Percentiles rank a stretch among this genome's conserved stretches.
Conservation (phyloP, 148 eudicot genomes). For the Gaultheria prostrata region DNA sequence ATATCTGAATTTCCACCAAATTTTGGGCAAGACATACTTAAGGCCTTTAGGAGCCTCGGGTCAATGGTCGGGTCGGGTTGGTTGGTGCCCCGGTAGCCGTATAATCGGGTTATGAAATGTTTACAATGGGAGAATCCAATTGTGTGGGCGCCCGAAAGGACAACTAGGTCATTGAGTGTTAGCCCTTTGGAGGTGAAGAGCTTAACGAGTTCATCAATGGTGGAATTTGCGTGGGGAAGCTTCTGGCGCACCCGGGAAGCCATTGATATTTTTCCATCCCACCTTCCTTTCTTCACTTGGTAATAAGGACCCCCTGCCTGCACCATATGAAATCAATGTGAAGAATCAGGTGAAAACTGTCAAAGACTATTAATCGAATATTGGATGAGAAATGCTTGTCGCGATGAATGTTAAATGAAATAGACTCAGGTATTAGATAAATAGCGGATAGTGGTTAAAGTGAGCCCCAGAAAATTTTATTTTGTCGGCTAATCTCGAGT, state of each 20-base stretch:
- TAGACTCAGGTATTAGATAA: not conserved
- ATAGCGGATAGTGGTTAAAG: no score
- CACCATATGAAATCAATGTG: not conserved
- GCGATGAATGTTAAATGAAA: not conserved
- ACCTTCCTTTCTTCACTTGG: conserved; percentile 79
- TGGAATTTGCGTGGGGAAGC: conserved; percentile 64
- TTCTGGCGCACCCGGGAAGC: conserved; percentile 53
- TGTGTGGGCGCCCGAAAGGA: conserved; percentile 90
- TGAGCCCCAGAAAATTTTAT: no score
- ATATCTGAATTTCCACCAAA: conserved; percentile 65
- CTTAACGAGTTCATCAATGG: conserved; percentile 50
- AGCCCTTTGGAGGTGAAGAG: conserved; percentile 78
- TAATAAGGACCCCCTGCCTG: conserved; percentile 91
- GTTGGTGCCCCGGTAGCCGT: conserved; percentile 48
- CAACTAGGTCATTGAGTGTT: conserved; percentile 53
- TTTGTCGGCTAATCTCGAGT: no score
- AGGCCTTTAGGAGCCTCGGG: conserved; percentile 58
- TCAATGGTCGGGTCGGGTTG: conserved; percentile 50
- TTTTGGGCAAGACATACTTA: conserved; percentile 69
- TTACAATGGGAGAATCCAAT: conserved; percentile 81
- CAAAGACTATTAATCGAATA: not conserved
- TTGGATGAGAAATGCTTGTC: not conserved
- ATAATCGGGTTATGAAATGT: conserved; percentile 51
- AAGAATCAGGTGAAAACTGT: not conserved
- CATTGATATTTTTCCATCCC: conserved; percentile 76